Conservation (phyloP, 169 alveolate genomes). For the Pseudocohnilembus persalinus region DNA sequence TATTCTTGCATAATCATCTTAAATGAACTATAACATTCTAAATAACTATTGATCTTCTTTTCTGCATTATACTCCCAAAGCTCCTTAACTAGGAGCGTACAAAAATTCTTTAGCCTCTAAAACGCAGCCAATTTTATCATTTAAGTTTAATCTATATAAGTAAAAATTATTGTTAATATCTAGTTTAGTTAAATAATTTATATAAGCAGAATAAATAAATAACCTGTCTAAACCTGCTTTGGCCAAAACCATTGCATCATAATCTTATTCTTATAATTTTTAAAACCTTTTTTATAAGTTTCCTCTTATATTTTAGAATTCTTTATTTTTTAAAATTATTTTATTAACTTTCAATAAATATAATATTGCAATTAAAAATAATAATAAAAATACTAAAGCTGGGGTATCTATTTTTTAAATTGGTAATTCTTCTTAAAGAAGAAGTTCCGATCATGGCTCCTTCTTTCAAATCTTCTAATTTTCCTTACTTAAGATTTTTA, state of each 20-base stretch:
- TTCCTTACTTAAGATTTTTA: conserved; percentile 8
- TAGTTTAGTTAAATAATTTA: no score
- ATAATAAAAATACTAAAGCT: conserved; percentile 16
- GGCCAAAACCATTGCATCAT: conserved; percentile 44
- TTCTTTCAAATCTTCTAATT: conserved; percentile 29
- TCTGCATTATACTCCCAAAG: conserved; percentile 63
- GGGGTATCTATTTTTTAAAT: conserved; percentile 42
- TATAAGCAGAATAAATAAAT: no score
- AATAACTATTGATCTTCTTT: conserved; percentile 35
- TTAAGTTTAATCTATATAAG: conserved; percentile 50
- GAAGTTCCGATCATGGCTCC: conserved; percentile 60
- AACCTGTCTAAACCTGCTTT: conserved; percentile 27
- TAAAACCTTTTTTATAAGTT: conserved; percentile 57
- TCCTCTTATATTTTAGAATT: conserved; percentile 54
- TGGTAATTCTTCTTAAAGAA: conserved; percentile 53
- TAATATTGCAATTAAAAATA: background rate
- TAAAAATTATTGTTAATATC: background rate
- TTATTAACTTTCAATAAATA: no score
- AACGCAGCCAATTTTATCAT: conserved; percentile 37
- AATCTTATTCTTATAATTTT: conserved; percentile 43
- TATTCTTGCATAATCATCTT: conserved; percentile 42
- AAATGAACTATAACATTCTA: conserved; percentile 27
- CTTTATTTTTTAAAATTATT: background rate
- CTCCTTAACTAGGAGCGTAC: conserved; percentile 71
- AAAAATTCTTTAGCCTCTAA: conserved; percentile 47